These are phyloP conservation scores for Botrytis squamosa DNA, from an alignment of 2,329 filamentous ascomycete species.

Conservation along the genomic window DNA sequence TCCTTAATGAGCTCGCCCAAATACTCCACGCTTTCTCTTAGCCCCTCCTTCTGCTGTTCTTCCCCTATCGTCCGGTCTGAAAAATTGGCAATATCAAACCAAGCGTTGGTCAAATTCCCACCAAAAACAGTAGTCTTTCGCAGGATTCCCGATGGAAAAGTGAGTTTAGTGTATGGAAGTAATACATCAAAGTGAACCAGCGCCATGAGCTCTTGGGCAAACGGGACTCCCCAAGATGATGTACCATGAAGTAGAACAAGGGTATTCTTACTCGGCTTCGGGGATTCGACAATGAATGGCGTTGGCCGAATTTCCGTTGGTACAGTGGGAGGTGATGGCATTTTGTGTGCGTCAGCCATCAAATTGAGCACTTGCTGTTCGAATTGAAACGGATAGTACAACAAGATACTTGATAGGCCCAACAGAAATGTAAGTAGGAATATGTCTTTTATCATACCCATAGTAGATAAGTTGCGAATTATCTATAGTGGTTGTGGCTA, in stretches of 20 bases:
- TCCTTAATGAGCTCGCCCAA: slow-evolving; percentile 21
- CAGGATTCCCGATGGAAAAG: slow-evolving; percentile 30
- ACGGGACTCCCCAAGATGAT: slow-evolving; percentile 40
- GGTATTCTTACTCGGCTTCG: slow-evolving; percentile 39
- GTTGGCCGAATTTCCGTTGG: background rate
- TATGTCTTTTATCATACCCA: background rate
- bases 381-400: background rate
- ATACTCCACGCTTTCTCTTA: slow-evolving; percentile 26
- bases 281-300: slow-evolving; percentile 28
- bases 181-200: slow-evolving; percentile 39
- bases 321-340: background rate
- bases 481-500: background rate
- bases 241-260: slow-evolving; percentile 46
- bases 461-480: background rate
- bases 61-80: slow-evolving; percentile 30
- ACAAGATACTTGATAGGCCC: background rate
- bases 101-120: slow-evolving; percentile 30
- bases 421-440: background rate
- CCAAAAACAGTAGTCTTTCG: slow-evolving; percentile 29
- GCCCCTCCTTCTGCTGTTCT: slow-evolving; percentile 13
- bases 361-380: background rate
- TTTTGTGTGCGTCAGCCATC: background rate
- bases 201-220: slow-evolving; percentile 40
- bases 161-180: slow-evolving; percentile 26
- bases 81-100: slow-evolving; percentile 36